Percentiles rank a stretch among this genome's conserved stretches.
Conservation (phyloP, 441 rosid genomes). For the Macaranga tanarius region DNA sequence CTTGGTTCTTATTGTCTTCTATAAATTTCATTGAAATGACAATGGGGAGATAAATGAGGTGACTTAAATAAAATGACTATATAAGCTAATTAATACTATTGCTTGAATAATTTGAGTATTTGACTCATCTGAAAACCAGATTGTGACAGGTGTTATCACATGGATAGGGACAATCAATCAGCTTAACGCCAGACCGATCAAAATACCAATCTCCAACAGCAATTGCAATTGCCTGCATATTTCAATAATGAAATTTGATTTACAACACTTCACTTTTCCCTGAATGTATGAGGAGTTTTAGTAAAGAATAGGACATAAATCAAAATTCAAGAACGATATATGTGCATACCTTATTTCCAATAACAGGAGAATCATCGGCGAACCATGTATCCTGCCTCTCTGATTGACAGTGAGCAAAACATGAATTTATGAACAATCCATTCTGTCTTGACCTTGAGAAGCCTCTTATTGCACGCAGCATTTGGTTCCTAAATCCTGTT, state of each 20-base stretch:
- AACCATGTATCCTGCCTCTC: slow-evolving; percentile 99
- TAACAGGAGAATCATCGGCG: slow-evolving; percentile 76
- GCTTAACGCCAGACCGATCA: slow-evolving; percentile 59
- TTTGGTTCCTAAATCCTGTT: slow-evolving; percentile 80
- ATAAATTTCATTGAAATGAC: slow-evolving; percentile 23
- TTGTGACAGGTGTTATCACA: slow-evolving; percentile 92
- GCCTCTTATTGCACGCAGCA: slow-evolving; percentile 64
- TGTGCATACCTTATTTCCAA: slow-evolving; percentile 61
- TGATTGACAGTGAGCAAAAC: slow-evolving; percentile 95
- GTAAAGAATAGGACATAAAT: neutral
- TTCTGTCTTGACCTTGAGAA: slow-evolving; percentile 70
- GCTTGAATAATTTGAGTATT: slow-evolving; percentile 11
- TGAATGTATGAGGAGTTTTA: neutral
- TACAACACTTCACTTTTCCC: neutral
- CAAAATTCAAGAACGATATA: neutral
- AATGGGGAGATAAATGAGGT: slow-evolving; percentile 18
- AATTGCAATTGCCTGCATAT: slow-evolving; percentile 75
- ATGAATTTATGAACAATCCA: slow-evolving; percentile 87
- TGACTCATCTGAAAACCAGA: slow-evolving; percentile 58
- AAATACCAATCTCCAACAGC: slow-evolving; percentile 99
- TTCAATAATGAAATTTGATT: neutral
- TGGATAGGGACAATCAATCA: slow-evolving; percentile 82
- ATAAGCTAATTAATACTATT: neutral
- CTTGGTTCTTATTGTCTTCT: slow-evolving; percentile 27
- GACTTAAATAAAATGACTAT: neutral